phyloP scores from a whole-genome alignment of 805 yeast genomes.

The Cyberlindnera nakhonratchasimensis region DNA sequence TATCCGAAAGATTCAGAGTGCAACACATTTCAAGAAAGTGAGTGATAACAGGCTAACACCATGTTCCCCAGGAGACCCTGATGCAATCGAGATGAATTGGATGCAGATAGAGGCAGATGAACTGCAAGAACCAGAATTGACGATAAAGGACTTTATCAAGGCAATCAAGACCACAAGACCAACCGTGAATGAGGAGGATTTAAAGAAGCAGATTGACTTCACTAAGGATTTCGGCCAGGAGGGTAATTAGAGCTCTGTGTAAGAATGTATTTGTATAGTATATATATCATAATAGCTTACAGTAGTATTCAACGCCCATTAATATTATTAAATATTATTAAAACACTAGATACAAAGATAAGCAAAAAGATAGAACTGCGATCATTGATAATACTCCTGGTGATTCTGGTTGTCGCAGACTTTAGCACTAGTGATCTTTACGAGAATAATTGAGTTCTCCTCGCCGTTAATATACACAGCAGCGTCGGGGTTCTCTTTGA shows the following conservation, averaged over 20 bases:
- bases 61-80: constrained; percentile 94
- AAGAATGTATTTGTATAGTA: background rate
- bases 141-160: constrained; percentile 88
- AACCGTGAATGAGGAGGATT: constrained; percentile 85
- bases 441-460: constrained; percentile 61
- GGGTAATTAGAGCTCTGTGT: constrained; percentile 54
- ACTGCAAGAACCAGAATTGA: constrained; percentile 82
- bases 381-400: constrained; percentile 31
- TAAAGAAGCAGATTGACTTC: constrained; percentile 78
- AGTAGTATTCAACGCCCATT: background rate
- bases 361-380: background rate
- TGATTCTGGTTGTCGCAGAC: constrained; percentile 78
- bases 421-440: constrained; percentile 63
- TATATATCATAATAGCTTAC: no score
- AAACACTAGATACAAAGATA: background rate
- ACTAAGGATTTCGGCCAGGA: constrained; percentile 97
- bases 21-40: constrained; percentile 84
- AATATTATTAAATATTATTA: background rate
- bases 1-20: constrained; percentile 88
- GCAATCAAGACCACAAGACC: constrained; percentile 91
- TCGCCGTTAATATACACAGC: constrained; percentile 61
- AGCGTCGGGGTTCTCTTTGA: constrained; percentile 66
- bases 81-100: constrained; percentile 90
- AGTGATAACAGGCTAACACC: constrained; percentile 65
- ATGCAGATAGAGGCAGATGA: constrained; percentile 87